Evolutionary conservation across 2,329 filamentous ascomycete genomes (phyloP).

Genomic region (Sordariomycetes sp.): DNA sequence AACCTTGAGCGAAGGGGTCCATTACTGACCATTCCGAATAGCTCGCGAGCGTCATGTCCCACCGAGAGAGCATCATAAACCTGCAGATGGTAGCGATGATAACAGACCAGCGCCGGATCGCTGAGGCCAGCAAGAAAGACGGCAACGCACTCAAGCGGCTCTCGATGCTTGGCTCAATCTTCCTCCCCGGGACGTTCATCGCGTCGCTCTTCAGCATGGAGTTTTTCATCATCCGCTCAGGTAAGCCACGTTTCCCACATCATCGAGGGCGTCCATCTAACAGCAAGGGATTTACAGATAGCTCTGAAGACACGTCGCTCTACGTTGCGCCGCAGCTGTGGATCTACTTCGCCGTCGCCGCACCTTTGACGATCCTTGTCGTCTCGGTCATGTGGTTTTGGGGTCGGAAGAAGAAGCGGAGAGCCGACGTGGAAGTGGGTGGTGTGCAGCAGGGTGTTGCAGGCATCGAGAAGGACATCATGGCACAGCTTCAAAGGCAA

Average conservation of each 20-base stretch:
- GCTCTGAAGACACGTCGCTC: constrained; percentile 38
- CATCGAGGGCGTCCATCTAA: neutral
- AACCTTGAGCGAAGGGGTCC: neutral
- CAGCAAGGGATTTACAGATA: constrained; percentile 9
- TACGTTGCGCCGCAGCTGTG: constrained; percentile 43
- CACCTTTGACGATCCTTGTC: constrained; percentile 45
- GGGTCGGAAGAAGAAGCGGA: constrained; percentile 35
- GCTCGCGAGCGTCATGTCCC: constrained; percentile 57
- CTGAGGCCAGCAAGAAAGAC: constrained; percentile 49
- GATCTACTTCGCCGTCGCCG: constrained; percentile 52
- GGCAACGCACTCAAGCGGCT: constrained; percentile 56
- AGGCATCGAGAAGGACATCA: constrained; percentile 45
- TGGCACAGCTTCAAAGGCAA: constrained; percentile 42
- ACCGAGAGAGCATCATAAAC: constrained; percentile 53
- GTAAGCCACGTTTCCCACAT: constrained; percentile 16
- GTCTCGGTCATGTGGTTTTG: constrained; percentile 43
- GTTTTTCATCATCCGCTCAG: constrained; percentile 51
- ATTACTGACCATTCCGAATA: constrained; percentile 13
- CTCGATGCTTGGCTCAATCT: constrained; percentile 51
- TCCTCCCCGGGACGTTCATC: constrained; percentile 52
- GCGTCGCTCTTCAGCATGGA: constrained; percentile 57
- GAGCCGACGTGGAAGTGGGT: constrained; percentile 28
- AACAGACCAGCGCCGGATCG: constrained; percentile 46
- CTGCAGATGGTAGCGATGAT: constrained; percentile 43
- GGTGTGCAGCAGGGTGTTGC: constrained; percentile 28